Conservation (phyloP, 768 basidiomycete species). For the Lentinula aciculospora region DNA sequence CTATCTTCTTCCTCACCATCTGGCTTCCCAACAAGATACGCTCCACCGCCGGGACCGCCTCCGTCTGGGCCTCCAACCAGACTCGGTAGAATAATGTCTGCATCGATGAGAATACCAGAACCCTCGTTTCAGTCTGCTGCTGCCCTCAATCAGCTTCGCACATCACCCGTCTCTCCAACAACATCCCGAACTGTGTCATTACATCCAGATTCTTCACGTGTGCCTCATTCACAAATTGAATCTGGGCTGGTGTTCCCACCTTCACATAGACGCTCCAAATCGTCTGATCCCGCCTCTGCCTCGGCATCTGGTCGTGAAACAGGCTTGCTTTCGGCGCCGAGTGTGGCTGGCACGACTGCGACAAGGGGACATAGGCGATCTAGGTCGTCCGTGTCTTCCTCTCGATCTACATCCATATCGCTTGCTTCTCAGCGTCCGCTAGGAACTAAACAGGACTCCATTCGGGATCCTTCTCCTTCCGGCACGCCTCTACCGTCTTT, state of each 20-base stretch:
- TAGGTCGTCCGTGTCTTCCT: background rate
- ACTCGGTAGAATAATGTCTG: background rate
- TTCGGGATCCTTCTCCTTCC: background rate
- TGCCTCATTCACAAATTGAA: background rate
- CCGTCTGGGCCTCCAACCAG: background rate
- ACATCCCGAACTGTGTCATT: background rate
- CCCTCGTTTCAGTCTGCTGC: too few relatives aligned
- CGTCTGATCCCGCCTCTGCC: background rate
- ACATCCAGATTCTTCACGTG: background rate
- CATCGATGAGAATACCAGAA: slow-evolving; percentile 2
- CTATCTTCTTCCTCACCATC: background rate
- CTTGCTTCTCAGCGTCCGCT: too few relatives aligned
- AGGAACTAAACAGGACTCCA: too few relatives aligned
- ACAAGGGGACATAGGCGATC: background rate
- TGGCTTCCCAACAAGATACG: background rate
- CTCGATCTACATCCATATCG: background rate
- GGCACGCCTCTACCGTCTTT: background rate
- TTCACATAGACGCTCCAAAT: background rate
- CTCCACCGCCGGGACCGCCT: slow-evolving; percentile 1
- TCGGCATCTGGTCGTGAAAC: background rate
- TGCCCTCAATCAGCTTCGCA: background rate
- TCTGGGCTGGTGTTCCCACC: background rate
- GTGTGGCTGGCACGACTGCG: background rate
- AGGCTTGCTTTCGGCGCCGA: background rate
- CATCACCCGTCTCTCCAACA: slow-evolving; percentile 16